These are phyloP conservation scores for Cubamyces sp. DNA, from an alignment of 768 basidiomycete genomes.

Conservation along the genomic window DNA sequence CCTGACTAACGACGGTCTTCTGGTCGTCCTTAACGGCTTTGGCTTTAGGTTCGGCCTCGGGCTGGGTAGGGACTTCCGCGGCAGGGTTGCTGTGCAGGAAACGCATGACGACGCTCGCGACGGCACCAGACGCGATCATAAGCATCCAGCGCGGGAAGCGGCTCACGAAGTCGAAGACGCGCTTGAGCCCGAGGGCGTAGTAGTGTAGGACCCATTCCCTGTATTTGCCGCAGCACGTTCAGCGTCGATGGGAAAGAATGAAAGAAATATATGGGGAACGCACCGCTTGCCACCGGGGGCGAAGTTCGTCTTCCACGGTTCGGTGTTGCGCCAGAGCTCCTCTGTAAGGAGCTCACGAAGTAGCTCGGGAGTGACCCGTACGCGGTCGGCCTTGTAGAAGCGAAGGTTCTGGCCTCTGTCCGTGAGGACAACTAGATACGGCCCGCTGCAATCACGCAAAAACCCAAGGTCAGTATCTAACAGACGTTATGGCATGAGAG, in stretches of 20 bases:
- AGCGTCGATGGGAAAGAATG: background rate
- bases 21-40: background rate
- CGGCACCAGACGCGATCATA: conserved; percentile 63
- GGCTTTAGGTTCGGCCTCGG: background rate
- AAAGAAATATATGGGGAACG: conserved; percentile 25
- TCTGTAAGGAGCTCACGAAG: conserved; percentile 69
- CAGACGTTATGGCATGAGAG: background rate
- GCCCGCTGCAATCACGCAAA: conserved; percentile 56
- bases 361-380: conserved; percentile 61
- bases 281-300: conserved; percentile 81
- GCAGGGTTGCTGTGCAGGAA: conserved; percentile 52
- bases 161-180: conserved; percentile 54
- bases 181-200: conserved; percentile 52
- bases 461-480: background rate
- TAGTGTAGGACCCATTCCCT: conserved; percentile 75
- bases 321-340: conserved; percentile 63
- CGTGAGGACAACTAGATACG: conserved; percentile 69
- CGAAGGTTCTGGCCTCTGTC: conserved; percentile 80
- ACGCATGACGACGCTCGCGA: conserved; percentile 70
- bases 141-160: conserved; percentile 74
- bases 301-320: conserved; percentile 70
- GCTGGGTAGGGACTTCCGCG: background rate
- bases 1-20: background rate
- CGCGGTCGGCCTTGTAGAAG: conserved; percentile 70
- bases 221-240: conserved; percentile 12